These are phyloP conservation scores for Fistulinella cinereoalba DNA, from an alignment of 1,284 basidiomycete species.

Conservation along the genomic window DNA sequence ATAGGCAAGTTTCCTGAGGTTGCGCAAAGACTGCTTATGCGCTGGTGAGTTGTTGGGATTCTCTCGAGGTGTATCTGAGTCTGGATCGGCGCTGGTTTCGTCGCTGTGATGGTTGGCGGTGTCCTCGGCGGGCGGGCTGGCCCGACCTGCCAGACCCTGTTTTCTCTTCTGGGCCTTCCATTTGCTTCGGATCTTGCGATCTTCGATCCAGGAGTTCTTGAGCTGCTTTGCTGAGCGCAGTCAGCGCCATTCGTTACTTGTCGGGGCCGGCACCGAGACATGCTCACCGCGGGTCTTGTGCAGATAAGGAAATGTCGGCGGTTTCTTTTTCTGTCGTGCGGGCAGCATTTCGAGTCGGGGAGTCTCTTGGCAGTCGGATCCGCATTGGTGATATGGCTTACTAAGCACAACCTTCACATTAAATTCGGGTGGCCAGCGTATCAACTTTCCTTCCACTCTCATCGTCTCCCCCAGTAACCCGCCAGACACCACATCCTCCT, in stretches of 20 bases:
- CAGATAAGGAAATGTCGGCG: slow-evolving; percentile 68
- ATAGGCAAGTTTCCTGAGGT: slow-evolving; percentile 61
- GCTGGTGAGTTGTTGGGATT: background rate
- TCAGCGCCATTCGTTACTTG: slow-evolving; percentile 2
- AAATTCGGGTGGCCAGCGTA: slow-evolving; percentile 20
- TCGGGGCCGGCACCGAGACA: background rate
- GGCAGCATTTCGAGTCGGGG: slow-evolving; percentile 14
- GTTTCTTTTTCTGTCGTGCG: slow-evolving; percentile 43
- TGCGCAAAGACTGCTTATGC: slow-evolving; percentile 43
- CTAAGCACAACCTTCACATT: slow-evolving; percentile 24
- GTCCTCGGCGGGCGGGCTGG: background rate
- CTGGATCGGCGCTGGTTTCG: slow-evolving; percentile 1
- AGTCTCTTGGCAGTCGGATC: too few relatives aligned
- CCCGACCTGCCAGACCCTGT: slow-evolving; percentile 40
- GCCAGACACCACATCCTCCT: slow-evolving; percentile 45
- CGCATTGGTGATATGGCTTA: slow-evolving; percentile 20
- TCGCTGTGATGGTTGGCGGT: slow-evolving; percentile 7
- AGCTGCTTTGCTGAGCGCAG: slow-evolving; percentile 59
- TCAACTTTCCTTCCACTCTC: slow-evolving; percentile 23
- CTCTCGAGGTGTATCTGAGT: background rate
- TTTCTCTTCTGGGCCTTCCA: slow-evolving; percentile 75
- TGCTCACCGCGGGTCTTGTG: slow-evolving; percentile 58
- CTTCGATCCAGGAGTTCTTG: slow-evolving; percentile 71
- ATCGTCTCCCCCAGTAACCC: slow-evolving; percentile 29
- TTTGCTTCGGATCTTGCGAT: slow-evolving; percentile 69